Evolutionary conservation across 371 early-diverging fungal genomes (phyloP).

Genomic region (Mortierella sp.): DNA sequence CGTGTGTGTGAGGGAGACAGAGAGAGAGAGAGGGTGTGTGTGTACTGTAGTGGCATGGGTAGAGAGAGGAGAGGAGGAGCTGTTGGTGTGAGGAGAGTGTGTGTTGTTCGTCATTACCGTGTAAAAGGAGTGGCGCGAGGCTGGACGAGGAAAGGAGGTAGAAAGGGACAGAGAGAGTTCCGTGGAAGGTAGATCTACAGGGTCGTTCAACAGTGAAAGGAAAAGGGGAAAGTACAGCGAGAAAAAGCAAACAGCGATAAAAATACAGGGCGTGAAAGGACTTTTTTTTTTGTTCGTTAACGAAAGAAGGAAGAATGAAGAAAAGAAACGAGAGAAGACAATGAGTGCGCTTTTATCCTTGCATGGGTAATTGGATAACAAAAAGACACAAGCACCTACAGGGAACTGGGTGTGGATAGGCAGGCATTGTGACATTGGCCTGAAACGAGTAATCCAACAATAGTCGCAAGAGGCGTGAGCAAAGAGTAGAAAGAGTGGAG

Average conservation of each 20-base stretch:
- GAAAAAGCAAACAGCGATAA: background rate
- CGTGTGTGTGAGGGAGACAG: no score
- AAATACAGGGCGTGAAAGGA: background rate
- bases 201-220: background rate
- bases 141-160: background rate
- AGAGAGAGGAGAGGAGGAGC: no score
- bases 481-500: background rate
- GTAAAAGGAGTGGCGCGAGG: background rate
- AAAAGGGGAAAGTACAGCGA: background rate
- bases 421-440: background rate
- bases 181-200: background rate
- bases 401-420: background rate
- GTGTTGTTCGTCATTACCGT: background rate
- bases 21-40: background rate
- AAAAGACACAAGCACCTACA: background rate
- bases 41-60: no score
- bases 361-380: background rate
- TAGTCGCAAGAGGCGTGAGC: background rate
- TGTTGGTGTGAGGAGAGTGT: background rate
- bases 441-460: constrained; percentile 3
- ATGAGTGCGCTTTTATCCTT: background rate
- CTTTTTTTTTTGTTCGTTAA: background rate
- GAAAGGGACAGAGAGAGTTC: background rate
- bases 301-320: background rate
- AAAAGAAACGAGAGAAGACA: background rate